Base-by-base conservation (phyloP, 441 rosid species). In the Erodium texanum region DNA sequence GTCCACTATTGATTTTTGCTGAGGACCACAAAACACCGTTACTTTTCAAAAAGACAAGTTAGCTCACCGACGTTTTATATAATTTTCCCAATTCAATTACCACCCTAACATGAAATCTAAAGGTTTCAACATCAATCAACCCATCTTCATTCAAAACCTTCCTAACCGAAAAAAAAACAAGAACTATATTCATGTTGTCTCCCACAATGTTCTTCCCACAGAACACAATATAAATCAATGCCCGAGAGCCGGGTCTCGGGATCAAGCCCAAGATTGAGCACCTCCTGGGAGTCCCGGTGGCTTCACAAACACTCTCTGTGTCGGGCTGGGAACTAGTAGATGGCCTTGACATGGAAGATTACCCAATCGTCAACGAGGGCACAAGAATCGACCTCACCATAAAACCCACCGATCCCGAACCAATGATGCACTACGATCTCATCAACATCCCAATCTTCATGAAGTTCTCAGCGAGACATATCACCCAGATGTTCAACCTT, bases 341-440 rank as follows among this genome's bases (percentile, higher is more conserved):
- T 68, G 97, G 92, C 24, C 84, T 92, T 0, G 98, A 90, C 82
- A 82, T 92, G 79, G 96, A 85, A 64, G 92, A 90, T 69, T 90
- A 90, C 58, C 97, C 98, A 2, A 87, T 87, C 61, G 79, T 87
- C 74, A 68, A 62, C 16, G 80, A 87, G 20, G 92, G 89, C 27
- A 82, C 96, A 10, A 89, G 68, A 70, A 85, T 90, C 38, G 85
- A 89, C 71, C 94, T 93, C 69, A 81, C 83, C 58, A 34, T 83
- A 52, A 79, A 80, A 64, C 78, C 54, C 54, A 45, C 89, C 0
- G 27, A 54, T 22, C 1, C 34, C 5, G 62, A 19, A 38, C 64
- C 67, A 11, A 59, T 69, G 4, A 64, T 4, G 4, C 29, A 27
- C 29, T 27, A 27, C 29, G 4, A 27, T 27, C 29, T 27, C 2